Evolutionary conservation across 805 yeast species (phyloP).

Genomic region (Teunomyces funiuensis): DNA sequence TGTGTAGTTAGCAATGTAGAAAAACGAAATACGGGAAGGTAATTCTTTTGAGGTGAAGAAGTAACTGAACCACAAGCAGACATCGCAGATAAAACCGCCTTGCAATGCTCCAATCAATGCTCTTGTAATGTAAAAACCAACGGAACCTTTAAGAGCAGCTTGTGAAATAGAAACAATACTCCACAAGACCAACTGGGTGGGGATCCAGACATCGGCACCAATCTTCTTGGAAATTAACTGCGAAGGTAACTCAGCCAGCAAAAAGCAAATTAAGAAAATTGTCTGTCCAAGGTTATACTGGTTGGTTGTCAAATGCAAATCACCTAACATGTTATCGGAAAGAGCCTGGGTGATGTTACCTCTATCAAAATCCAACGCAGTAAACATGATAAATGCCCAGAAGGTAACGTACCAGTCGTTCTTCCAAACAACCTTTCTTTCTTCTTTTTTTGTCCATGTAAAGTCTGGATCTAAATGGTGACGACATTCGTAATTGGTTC

Average conservation of each 20-base stretch:
- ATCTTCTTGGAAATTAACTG: constrained; percentile 25
- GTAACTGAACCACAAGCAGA: constrained; percentile 62
- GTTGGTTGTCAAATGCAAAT: constrained; percentile 22
- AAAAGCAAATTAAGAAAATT: constrained; percentile 20
- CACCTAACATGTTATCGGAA: constrained; percentile 21
- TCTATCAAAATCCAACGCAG: constrained; percentile 25
- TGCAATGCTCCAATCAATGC: constrained; percentile 24
- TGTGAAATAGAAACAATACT: constrained; percentile 23
- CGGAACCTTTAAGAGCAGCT: constrained; percentile 15
- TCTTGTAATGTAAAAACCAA: constrained; percentile 22
- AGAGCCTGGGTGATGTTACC: constrained; percentile 25
- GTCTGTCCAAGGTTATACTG: constrained; percentile 25
- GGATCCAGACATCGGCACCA: constrained; percentile 27
- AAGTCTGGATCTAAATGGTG: constrained; percentile 57
- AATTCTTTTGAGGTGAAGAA: constrained; percentile 62
- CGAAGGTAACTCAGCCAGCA: constrained; percentile 26
- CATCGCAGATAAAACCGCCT: constrained; percentile 53
- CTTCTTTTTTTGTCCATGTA: constrained; percentile 28
- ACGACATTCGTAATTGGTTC: constrained; percentile 53
- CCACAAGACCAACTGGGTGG: constrained; percentile 24
- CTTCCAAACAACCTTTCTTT: constrained; percentile 19
- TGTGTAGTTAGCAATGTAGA: constrained; percentile 56
- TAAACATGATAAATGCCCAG: constrained; percentile 23
- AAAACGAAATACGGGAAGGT: constrained; percentile 55
- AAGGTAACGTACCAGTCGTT: constrained; percentile 23